Percentiles rank a stretch among this genome's conserved stretches.
Evolutionary conservation across 768 basidiomycete species (phyloP).

Genomic region (Rhodocollybia butyracea): DNA sequence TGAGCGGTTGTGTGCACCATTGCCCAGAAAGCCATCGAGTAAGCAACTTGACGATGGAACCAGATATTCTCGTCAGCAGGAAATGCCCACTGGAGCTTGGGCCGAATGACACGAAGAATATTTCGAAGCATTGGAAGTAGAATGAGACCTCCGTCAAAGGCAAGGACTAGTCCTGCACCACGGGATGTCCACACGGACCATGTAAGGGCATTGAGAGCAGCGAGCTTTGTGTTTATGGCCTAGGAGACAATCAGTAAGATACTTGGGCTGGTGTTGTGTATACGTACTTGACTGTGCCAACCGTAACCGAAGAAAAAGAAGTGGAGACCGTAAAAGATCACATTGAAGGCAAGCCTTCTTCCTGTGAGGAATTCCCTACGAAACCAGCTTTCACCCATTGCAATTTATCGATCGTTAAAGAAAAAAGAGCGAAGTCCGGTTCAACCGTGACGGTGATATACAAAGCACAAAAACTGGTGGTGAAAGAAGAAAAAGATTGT

Average conservation of each 20-base stretch:
- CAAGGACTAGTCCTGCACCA: slow-evolving; percentile 88
- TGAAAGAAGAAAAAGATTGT: slow-evolving; percentile 23
- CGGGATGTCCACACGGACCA: slow-evolving; percentile 91
- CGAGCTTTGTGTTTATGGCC: slow-evolving; percentile 59
- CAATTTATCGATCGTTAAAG: slow-evolving; percentile 14
- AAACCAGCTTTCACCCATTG: slow-evolving; percentile 73
- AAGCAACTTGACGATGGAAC: slow-evolving; percentile 95
- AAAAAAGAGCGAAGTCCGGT: slow-evolving; percentile 37
- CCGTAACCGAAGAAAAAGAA: slow-evolving; percentile 75
- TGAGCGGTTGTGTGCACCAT: slow-evolving; percentile 93
- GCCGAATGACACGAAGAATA: slow-evolving; percentile 79
- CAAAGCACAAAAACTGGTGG: slow-evolving; percentile 25
- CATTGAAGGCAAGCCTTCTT: slow-evolving; percentile 67
- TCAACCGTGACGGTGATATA: slow-evolving; percentile 41
- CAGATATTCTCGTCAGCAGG: slow-evolving; percentile 94
- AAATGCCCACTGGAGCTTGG: slow-evolving; percentile 76
- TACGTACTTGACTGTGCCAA: slow-evolving; percentile 78
- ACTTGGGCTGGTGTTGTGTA: not conserved
- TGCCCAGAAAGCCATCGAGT: slow-evolving; percentile 90
- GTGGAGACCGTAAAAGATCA: slow-evolving; percentile 80
- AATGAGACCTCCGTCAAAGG: slow-evolving; percentile 82
- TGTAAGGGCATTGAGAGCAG: slow-evolving; percentile 72
- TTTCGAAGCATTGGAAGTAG: slow-evolving; percentile 90
- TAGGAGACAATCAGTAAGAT: slow-evolving; percentile 23
- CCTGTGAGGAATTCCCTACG: slow-evolving; percentile 63